Evolutionary conservation across 805 yeast genomes (phyloP).

Genomic region (Vanderwaltozyma tropicalis): DNA sequence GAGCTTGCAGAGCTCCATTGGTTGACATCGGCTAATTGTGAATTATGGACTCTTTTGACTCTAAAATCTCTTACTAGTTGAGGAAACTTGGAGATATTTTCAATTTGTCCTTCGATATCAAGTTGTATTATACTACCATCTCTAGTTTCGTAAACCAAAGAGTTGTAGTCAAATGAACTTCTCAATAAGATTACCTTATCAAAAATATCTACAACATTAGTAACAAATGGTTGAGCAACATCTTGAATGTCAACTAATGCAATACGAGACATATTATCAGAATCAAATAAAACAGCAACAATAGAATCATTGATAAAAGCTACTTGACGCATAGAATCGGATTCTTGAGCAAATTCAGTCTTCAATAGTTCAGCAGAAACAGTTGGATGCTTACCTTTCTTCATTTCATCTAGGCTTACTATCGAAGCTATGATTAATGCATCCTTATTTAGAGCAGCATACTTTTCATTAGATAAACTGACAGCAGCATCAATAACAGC

Average conservation of each 20-base stretch:
- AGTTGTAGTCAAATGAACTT: slow-evolving; percentile 41
- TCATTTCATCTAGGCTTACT: slow-evolving; percentile 34
- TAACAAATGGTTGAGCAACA: slow-evolving; percentile 32
- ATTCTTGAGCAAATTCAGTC: slow-evolving; percentile 29
- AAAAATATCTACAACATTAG: slow-evolving; percentile 34
- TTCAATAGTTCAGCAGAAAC: slow-evolving; percentile 26
- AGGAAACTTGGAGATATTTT: slow-evolving; percentile 45
- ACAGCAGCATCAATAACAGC: slow-evolving; percentile 58
- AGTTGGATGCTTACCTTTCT: slow-evolving; percentile 39
- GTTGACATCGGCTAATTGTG: slow-evolving; percentile 5
- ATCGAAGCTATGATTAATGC: slow-evolving; percentile 38
- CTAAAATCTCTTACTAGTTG: slow-evolving; percentile 56
- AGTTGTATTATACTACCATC: slow-evolving; percentile 48
- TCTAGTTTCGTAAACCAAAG: slow-evolving; percentile 48
- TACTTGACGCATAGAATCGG: slow-evolving; percentile 52
- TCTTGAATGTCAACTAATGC: slow-evolving; percentile 40
- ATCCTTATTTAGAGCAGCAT: slow-evolving; percentile 48
- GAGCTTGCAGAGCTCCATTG: slow-evolving; percentile 24
- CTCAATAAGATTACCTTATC: slow-evolving; percentile 48
- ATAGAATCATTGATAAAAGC: slow-evolving; percentile 42
- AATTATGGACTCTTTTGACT: slow-evolving; percentile 30
- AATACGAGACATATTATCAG: slow-evolving; percentile 39
- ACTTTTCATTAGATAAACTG: slow-evolving; percentile 44
- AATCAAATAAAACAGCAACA: slow-evolving; percentile 53
- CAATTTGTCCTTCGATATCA: slow-evolving; percentile 24